Evolutionary conservation across 345 rosid genomes (phyloP), one percentile per base, ranked within the genome.

Genomic region (Kernera saxatilis): DNA sequence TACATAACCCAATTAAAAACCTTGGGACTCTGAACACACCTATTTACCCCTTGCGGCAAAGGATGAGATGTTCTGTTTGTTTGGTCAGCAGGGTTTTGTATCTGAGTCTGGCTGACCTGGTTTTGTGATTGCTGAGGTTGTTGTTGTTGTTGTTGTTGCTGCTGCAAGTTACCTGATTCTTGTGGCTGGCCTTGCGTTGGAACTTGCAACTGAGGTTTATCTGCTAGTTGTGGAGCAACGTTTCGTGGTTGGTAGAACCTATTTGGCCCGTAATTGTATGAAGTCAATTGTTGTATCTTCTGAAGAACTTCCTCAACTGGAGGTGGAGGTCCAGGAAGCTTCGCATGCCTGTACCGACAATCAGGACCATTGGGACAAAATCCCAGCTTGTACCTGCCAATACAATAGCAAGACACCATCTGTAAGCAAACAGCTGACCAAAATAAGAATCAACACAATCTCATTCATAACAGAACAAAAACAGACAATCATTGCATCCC

Each of bases 291-390:
- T 66, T 95, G 99, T 78, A 92, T 92, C 84, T 90, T 95, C 70
- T 86, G 99, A 79, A 92, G 88, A 71, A 86, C 92, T 90, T 92
- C 98, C 78, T 86, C 98, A 50, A 90, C 97, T 0, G 97, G 62
- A 60, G 99, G 99, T 62, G 96, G 97, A 67, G 99, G 97, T 71
- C 96, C 98, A 64, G 96, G 86, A 63, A 87, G 72, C 83, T 95
- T 92, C 3, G 90, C 97, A 68, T 95, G 99, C 84, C 98, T 85
- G 51, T 92, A 95, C 23, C 98, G 85, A 70, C 98, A 95, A 62
- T 92, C 98, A 43, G 94, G 87, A 81, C 98, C 99, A 82, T 92
- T 92, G 39, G 99, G 99, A 79, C 99, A 92, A 79, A 95, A 95
- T 11, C 99, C 99, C 44, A 92, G 75, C 86, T 95, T 95, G 81